A percentile compares a stretch with the other conserved stretches of the same genome.
Conservation (phyloP, 495 filamentous ascomycete species). For the Podospora fimiseda region DNA sequence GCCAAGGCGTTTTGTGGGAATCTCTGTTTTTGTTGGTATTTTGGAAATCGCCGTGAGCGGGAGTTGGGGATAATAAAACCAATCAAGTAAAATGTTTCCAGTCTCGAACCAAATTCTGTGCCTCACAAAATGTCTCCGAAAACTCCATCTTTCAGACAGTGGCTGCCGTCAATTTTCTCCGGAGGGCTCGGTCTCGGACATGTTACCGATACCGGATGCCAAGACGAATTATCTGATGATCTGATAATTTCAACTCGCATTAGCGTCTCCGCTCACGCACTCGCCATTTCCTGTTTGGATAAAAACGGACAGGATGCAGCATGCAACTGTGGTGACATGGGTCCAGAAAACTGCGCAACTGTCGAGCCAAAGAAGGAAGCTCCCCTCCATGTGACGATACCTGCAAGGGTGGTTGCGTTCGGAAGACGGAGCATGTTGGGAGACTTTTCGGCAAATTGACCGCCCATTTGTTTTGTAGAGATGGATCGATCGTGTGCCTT, state of each 20-base stretch:
- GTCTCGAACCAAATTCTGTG: neutral
- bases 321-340: neutral
- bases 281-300: too few relatives aligned
- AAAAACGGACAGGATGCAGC: too few relatives aligned
- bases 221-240: slow-evolving; percentile 1
- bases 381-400: neutral
- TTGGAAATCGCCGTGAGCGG: neutral
- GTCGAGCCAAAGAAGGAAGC: too few relatives aligned
- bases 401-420: neutral
- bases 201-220: slow-evolving; percentile 3
- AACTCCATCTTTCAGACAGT: neutral
- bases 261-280: neutral
- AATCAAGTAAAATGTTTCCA: neutral
- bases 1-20: neutral
- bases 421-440: neutral
- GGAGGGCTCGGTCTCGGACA: neutral
- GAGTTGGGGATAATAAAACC: neutral
- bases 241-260: neutral
- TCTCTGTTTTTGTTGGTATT: neutral
- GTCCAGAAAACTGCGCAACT: neutral
- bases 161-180: neutral
- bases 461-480: too few relatives aligned
- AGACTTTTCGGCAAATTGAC: neutral
- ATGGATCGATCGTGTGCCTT: too few relatives aligned
- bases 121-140: neutral